Evolutionary conservation across 352 stramenopile genomes (phyloP), one percentile per base, ranked within the genome.

Genomic region (Phytophthora sp.): DNA sequence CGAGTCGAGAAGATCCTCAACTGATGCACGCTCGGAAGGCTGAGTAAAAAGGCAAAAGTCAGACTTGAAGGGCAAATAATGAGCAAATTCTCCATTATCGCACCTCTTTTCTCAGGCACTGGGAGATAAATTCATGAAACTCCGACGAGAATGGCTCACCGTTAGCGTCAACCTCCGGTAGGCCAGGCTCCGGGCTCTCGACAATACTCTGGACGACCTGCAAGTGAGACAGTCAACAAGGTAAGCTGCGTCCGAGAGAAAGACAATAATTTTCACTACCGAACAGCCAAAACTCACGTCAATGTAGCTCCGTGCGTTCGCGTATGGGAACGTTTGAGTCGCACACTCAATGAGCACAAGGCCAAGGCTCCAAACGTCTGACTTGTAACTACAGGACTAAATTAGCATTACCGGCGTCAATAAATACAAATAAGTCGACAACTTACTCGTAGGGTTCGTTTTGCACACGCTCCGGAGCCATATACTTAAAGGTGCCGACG

Each of bases 401-500:
- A n/a, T 58, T 31, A 62, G 41, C 27, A 20, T 21, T 9, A 39
- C 7, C n/a, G 23, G 13, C 18, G 49, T 21, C 20, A 56, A n/a
- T 15, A 21, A 44, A 27, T 29, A n/a, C 13, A 21, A 44, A 6
- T 21, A 33, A 35, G 2, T 23, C 12, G 9, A 26, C 15, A 15
- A 76, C 76, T 35, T 67, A 90, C 81, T 91, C 74, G 66, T 93
- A 93, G 1, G 77, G 80, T 45, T 89, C 62, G 66, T 91, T 91
- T 62, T 89, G 77, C 7, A 98, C 96, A 41, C 94, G 83, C 72
- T 98, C 93, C 15, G 93, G 93, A 6, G 87, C 91, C 93, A 98
- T 98, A 75, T 98, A 98, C 58, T 90, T 92, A 57, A 96, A 87
- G 21, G 93, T 98, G 21, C 93, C 93, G 0, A 97, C 86, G 30